A percentile compares a stretch with the other conserved stretches of the same genome.
These are phyloP conservation scores for Tolypocladium nubicola DNA, from an alignment of 2,329 filamentous ascomycete genomes.

Conservation along the genomic window DNA sequence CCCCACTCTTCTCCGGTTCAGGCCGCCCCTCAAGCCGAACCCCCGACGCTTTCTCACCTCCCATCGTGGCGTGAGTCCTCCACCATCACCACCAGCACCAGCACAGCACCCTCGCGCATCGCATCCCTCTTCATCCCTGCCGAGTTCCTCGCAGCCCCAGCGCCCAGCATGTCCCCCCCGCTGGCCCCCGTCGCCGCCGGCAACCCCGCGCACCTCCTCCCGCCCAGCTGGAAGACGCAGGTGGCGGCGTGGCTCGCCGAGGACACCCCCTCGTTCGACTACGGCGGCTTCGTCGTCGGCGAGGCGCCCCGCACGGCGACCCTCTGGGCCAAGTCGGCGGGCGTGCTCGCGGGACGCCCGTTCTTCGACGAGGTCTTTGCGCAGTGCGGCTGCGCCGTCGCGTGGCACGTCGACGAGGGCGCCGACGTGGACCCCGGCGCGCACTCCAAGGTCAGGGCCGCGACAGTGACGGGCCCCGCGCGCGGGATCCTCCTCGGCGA, in stretches of 20 bases:
- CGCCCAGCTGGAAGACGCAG: slow-evolving; percentile 71
- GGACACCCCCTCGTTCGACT: slow-evolving; percentile 94
- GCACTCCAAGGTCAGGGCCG: slow-evolving; percentile 47
- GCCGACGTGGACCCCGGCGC: slow-evolving; percentile 49
- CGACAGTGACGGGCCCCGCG: slow-evolving; percentile 77
- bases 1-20: background rate
- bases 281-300: slow-evolving; percentile 93
- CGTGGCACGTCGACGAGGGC: slow-evolving; percentile 80
- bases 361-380: slow-evolving; percentile 92
- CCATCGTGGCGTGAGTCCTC: background rate
- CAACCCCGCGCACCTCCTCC: slow-evolving; percentile 59
- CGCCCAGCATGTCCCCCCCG: background rate
- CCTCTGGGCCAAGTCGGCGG: slow-evolving; percentile 59
- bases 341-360: slow-evolving; percentile 80
- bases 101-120: background rate
- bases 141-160: no score
- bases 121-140: background rate
- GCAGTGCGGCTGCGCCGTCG: slow-evolving; percentile 82
- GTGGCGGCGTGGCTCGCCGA: slow-evolving; percentile 84
- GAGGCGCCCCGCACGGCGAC: slow-evolving; percentile 52
- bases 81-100: background rate
- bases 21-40: background rate
- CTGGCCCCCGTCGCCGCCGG: slow-evolving; percentile 13
- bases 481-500: slow-evolving; percentile 79
- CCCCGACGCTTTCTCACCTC: background rate